phyloP scores from a whole-genome alignment of 108 stramenopile species.

The Nitzschia palea region DNA sequence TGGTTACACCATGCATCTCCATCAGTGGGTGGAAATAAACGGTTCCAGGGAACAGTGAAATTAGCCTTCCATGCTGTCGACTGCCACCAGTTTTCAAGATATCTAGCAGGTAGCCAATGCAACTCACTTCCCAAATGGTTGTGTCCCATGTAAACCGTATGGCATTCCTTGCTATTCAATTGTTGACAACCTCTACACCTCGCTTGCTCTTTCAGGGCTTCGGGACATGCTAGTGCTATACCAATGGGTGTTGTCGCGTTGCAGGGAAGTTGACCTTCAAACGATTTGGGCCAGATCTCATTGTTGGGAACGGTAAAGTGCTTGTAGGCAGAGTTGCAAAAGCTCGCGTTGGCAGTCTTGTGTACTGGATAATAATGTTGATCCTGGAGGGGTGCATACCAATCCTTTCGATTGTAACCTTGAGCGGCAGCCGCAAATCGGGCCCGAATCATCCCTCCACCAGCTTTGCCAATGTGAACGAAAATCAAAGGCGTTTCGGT shows the following conservation, averaged over 20 bases:
- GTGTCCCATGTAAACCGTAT: conserved; percentile 38
- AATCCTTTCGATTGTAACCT: conserved; percentile 22
- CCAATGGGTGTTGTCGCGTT: conserved; percentile 47
- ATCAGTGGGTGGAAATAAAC: no score
- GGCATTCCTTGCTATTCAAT: conserved; percentile 15
- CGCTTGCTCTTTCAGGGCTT: background rate
- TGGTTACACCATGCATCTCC: no score
- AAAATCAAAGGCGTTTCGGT: conserved; percentile 45
- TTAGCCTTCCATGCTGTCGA: conserved; percentile 13
- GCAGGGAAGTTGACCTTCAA: conserved; percentile 36
- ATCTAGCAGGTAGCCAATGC: conserved; percentile 44
- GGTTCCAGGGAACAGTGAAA: no score
- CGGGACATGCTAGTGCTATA: conserved; percentile 37
- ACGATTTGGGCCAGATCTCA: background rate
- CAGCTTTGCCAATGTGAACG: conserved; percentile 52
- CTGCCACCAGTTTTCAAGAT: conserved; percentile 35
- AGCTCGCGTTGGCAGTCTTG: conserved; percentile 7
- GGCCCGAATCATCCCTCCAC: conserved; percentile 37
- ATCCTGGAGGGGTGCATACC: conserved; percentile 17
- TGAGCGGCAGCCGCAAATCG: conserved; percentile 37
- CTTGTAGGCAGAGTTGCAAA: conserved; percentile 25
- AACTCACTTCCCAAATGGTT: conserved; percentile 41
- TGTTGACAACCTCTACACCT: background rate
- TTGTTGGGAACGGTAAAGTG: conserved; percentile 9
- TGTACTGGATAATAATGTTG: conserved; percentile 32